phyloP scores from a whole-genome alignment of 768 basidiomycete species.

The Astraeus odoratus region DNA sequence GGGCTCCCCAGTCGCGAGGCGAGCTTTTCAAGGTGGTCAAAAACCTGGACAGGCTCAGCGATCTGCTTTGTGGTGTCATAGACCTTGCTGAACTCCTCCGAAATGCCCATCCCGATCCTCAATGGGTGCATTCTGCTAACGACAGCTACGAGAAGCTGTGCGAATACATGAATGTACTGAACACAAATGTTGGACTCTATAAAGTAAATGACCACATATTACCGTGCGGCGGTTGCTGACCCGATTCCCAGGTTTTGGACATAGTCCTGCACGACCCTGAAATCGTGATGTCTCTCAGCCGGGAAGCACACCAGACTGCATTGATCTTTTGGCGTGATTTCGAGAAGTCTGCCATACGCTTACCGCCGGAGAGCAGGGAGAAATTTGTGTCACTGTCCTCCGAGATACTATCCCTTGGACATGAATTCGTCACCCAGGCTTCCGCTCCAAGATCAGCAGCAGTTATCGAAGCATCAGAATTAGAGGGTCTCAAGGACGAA shows the following conservation, averaged over 20 bases:
- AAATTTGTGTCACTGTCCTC: conserved; percentile 88
- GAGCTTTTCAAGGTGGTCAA: conserved; percentile 87
- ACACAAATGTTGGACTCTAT: conserved; percentile 88
- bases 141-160: conserved; percentile 86
- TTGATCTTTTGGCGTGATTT: conserved; percentile 95
- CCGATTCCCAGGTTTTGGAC: conserved; percentile 52
- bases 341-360: conserved; percentile 91
- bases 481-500: conserved; percentile 67
- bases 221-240: conserved; percentile 13
- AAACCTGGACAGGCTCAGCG: conserved; percentile 93
- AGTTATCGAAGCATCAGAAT: conserved; percentile 58
- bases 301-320: conserved; percentile 81
- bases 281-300: conserved; percentile 57
- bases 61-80: conserved; percentile 92
- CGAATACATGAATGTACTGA: conserved; percentile 96
- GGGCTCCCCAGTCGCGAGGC: conserved; percentile 59
- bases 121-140: conserved; percentile 82
- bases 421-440: conserved; percentile 73
- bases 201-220: conserved; percentile 48
- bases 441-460: conserved; percentile 58
- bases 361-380: conserved; percentile 68
- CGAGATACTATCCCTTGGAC: conserved; percentile 80
- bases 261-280: conserved; percentile 61
- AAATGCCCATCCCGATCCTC: conserved; percentile 83
- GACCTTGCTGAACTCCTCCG: conserved; percentile 92